phyloP scores from a whole-genome alignment of 1,284 basidiomycete genomes.

The Golubevia sp. region DNA sequence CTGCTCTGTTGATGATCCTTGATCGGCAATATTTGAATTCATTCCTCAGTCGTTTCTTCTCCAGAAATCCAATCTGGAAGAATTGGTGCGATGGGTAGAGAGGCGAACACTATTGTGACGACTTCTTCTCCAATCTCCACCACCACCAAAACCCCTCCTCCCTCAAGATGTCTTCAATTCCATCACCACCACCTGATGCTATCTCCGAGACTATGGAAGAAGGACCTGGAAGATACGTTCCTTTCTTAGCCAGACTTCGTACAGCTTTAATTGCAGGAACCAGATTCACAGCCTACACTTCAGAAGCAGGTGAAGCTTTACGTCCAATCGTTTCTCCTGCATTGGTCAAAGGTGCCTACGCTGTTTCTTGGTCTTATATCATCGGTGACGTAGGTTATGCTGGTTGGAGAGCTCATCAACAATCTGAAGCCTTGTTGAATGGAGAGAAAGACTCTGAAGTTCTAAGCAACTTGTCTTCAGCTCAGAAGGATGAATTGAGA shows the following conservation, averaged over 20 bases:
- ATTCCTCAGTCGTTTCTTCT: too few species aligned
- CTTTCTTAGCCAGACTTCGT: constrained; percentile 3
- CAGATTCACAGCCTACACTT: constrained; percentile 36
- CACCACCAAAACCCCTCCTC: too few species aligned
- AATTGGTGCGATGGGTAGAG: too few species aligned
- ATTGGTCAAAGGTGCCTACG: constrained; percentile 49
- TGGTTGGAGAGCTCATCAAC: constrained; percentile 28
- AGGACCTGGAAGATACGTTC: too few species aligned
- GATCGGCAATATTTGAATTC: too few species aligned
- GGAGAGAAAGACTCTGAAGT: constrained; percentile 10
- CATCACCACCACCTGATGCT: too few species aligned
- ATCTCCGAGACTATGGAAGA: too few species aligned
- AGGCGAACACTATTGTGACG: too few species aligned
- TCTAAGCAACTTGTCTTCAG: constrained; percentile 6
- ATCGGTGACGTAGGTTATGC: constrained; percentile 50
- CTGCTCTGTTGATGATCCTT: too few species aligned
- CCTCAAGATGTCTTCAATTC: too few species aligned
- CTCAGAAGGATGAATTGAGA: constrained; percentile 35
- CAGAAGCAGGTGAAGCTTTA: constrained; percentile 58
- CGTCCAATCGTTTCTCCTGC: constrained; percentile 48
- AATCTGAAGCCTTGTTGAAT: constrained; percentile 21
- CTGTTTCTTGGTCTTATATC: constrained; percentile 56
- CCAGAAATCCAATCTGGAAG: too few species aligned
- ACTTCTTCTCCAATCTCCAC: too few species aligned
- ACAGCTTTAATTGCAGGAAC: constrained; percentile 3